These are phyloP conservation scores for Naematelia aurantialba DNA, from an alignment of 768 basidiomycete genomes.

Conservation along the genomic window DNA sequence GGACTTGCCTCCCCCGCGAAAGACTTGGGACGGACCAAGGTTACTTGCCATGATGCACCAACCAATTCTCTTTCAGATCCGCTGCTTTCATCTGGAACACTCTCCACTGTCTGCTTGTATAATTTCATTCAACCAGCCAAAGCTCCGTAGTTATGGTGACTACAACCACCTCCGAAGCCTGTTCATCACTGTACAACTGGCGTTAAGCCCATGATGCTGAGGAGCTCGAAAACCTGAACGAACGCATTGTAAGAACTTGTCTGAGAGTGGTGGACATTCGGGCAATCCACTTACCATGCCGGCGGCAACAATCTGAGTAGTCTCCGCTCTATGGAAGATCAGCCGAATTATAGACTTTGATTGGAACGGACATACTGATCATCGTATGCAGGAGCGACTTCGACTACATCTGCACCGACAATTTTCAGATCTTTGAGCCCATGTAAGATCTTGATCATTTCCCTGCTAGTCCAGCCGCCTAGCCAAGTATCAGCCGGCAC, in stretches of 20 bases:
- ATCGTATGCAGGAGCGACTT: constrained; percentile 44
- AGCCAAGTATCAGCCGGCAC: constrained; percentile 35
- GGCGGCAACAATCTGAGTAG: constrained; percentile 47
- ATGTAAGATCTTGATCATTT: constrained; percentile 40
- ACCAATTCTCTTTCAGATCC: too few relatives aligned
- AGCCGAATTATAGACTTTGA: not conserved
- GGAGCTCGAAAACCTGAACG: constrained; percentile 13
- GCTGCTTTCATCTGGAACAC: too few relatives aligned
- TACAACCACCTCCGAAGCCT: too few relatives aligned
- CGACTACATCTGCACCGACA: constrained; percentile 42
- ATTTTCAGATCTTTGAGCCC: constrained; percentile 41
- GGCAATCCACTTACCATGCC: constrained; percentile 34
- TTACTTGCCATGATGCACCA: too few relatives aligned
- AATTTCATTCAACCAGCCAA: too few relatives aligned
- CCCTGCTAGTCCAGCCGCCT: constrained; percentile 43
- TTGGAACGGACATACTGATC: not conserved
- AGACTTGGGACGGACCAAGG: too few relatives aligned
- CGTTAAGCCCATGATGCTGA: constrained; percentile 16
- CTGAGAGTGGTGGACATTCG: not conserved
- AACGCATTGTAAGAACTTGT: too few relatives aligned
- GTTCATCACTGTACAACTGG: constrained; percentile 11
- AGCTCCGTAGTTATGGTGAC: too few relatives aligned
- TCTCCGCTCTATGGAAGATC: constrained; percentile 36
- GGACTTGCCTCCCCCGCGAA: too few relatives aligned
- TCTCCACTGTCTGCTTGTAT: too few relatives aligned